Evolutionary conservation across 2,329 filamentous ascomycete species (phyloP), one percentile per base, ranked within the genome.

Genomic region (Aspergillus awamori): DNA sequence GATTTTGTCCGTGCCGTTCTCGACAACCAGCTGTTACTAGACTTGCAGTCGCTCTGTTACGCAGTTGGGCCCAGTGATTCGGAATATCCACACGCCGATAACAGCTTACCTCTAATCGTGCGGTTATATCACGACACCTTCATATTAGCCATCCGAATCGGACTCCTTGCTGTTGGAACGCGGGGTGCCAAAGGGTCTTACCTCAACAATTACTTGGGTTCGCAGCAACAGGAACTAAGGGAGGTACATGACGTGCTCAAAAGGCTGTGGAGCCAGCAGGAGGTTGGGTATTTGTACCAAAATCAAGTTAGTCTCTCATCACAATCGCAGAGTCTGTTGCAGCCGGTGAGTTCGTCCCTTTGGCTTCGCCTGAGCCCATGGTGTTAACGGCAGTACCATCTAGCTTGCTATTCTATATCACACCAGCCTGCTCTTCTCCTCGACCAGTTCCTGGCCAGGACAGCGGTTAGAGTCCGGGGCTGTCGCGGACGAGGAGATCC

Each of bases 371-470:
- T 49, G 7, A n/a, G 24, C 11, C 11, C 8, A 58, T 36, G 7
- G 48, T 67, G 68, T 57, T 63, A 41, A 62, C 36, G 8, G 51
- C 22, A 49, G 13, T 17, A 36, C 28, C 28, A 38, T 38, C 60
- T 65, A 67, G 51, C 56, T 63, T n/a, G 48, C 63, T 59, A 80
- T 82, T 8, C 75, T 86, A 11, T 84, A 82, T 70, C 81, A 83
- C 63, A 76, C 76, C 20, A 80, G 77, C 47, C 75, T 82, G 17
- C 77, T 86, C 54, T 85, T 84, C 67, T 79, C 80, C n/a, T 80
- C 82, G 58, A 84, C 81, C 5, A 82, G 79, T 65, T 82, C 86
- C 78, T 85, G 80, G 75, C 77, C 79, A 3, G 72, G 75, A 4
- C 84, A 86, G 69, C 70, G 77, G 2, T 65, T 77, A 8, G 75